Evolutionary conservation across 352 stramenopile genomes (phyloP).

Genomic region (Nothophytophthora sp.): DNA sequence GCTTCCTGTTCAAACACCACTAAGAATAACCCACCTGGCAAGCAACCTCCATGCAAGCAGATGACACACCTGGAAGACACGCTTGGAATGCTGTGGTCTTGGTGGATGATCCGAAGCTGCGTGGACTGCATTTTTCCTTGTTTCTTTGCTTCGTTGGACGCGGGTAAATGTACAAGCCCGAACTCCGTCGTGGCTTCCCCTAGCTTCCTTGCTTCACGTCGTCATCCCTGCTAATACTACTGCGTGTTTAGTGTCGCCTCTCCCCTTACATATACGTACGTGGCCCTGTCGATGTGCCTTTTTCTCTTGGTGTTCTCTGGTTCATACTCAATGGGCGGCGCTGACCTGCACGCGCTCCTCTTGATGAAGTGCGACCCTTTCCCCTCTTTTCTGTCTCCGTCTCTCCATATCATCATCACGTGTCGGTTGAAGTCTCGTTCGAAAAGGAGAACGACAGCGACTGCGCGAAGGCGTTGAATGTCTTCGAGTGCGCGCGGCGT

Average conservation of each 20-base stretch:
- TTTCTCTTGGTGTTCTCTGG: conserved; percentile 13
- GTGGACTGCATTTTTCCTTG: neutral
- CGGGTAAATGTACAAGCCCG: conserved; percentile 28
- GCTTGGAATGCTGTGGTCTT: neutral
- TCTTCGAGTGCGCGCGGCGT: conserved; percentile 77
- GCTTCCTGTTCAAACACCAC: neutral
- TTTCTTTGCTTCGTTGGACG: neutral
- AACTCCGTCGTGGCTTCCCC: conserved; percentile 6
- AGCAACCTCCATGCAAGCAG: neutral
- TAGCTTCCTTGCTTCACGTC: conserved; percentile 11
- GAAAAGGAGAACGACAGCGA: conserved; percentile 74
- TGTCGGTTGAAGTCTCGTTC: conserved; percentile 19
- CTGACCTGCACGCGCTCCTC: no score
- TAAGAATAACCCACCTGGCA: conserved; percentile 15
- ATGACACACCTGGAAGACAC: no score
- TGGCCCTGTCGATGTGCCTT: conserved; percentile 2
- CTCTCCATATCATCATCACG: conserved; percentile 9
- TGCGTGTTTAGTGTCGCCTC: conserved; percentile 10
- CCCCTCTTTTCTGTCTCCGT: neutral
- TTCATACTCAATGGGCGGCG: conserved; percentile 8
- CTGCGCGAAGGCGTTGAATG: conserved; percentile 72
- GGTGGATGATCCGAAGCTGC: neutral
- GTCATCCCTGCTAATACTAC: conserved; percentile 30
- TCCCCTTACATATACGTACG: conserved; percentile 5
- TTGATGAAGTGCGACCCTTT: conserved; percentile 4